These are phyloP conservation scores for Quercus tomentella DNA, from an alignment of 331 rosid genomes.

Conservation along the genomic window DNA sequence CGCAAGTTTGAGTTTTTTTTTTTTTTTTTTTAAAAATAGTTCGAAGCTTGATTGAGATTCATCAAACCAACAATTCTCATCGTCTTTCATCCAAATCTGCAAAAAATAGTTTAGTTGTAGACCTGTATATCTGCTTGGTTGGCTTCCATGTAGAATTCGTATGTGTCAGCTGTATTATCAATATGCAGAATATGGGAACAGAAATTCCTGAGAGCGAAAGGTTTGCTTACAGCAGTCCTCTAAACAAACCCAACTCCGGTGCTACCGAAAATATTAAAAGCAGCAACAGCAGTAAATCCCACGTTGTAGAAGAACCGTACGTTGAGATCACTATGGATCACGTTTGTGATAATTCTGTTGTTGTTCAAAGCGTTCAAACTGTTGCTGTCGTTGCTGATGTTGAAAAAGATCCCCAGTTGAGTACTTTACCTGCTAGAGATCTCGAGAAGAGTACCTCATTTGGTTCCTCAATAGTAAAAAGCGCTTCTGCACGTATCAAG, in stretches of 20 bases:
- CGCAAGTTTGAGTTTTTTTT: too few relatives aligned
- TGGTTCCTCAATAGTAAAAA: conserved; percentile 33
- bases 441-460: conserved; percentile 34
- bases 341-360: conserved; percentile 36
- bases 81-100: too few relatives aligned
- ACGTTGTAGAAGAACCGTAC: conserved; percentile 17
- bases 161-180: background rate
- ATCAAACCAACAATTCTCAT: too few relatives aligned
- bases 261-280: conserved; percentile 3
- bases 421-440: conserved; percentile 20
- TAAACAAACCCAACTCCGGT: conserved; percentile 33
- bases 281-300: conserved; percentile 14
- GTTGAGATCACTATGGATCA: conserved; percentile 46
- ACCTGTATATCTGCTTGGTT: too few relatives aligned
- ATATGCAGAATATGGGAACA: background rate
- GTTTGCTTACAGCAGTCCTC: background rate
- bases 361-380: conserved; percentile 38
- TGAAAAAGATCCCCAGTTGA: conserved; percentile 23
- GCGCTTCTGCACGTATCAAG: conserved; percentile 36
- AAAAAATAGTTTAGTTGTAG: too few relatives aligned
- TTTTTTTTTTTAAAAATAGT: too few relatives aligned
- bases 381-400: conserved; percentile 1
- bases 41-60: too few relatives aligned
- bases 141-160: too few relatives aligned
- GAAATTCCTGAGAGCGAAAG: background rate